A percentile compares a stretch with the other conserved stretches of the same genome.
These are phyloP conservation scores for Cunninghamia lanceolata DNA, from an alignment of 75 land plant genomes.

Conservation along the genomic window DNA sequence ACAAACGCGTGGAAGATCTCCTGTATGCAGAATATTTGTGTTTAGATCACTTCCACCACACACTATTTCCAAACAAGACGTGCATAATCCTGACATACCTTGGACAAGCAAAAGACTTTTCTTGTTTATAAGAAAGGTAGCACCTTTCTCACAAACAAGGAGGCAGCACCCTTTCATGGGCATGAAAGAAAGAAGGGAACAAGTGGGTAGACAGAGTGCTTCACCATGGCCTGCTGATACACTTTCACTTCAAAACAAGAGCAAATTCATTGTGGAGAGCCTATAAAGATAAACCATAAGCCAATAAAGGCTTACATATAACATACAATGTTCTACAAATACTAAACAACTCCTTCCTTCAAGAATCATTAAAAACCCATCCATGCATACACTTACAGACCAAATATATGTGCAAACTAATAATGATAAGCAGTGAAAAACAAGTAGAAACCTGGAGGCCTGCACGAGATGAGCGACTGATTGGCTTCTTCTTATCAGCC, in stretches of 20 bases:
- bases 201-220: not conserved
- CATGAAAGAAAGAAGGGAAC: too few species aligned
- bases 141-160: too few species aligned
- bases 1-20: too few species aligned
- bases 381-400: not conserved
- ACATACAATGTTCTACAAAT: not conserved
- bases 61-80: too few species aligned
- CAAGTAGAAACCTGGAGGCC: constrained; percentile 33
- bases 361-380: not conserved
- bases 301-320: not conserved
- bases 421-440: not conserved
- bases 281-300: not conserved
- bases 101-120: too few species aligned
- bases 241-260: not conserved
- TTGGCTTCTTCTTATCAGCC: constrained; percentile 51
- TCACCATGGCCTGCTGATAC: not conserved
- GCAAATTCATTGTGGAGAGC: not conserved
- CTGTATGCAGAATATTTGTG: too few species aligned
- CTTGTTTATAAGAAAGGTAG: too few species aligned
- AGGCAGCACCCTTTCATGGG: too few species aligned
- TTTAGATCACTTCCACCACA: too few species aligned
- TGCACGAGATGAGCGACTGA: constrained; percentile 36
- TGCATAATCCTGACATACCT: too few species aligned
- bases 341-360: not conserved
- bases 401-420: not conserved